A percentile compares a stretch with the other conserved stretches of the same genome.
Conservation (phyloP, 106 monocot species). For the Iris macrosiphon region DNA sequence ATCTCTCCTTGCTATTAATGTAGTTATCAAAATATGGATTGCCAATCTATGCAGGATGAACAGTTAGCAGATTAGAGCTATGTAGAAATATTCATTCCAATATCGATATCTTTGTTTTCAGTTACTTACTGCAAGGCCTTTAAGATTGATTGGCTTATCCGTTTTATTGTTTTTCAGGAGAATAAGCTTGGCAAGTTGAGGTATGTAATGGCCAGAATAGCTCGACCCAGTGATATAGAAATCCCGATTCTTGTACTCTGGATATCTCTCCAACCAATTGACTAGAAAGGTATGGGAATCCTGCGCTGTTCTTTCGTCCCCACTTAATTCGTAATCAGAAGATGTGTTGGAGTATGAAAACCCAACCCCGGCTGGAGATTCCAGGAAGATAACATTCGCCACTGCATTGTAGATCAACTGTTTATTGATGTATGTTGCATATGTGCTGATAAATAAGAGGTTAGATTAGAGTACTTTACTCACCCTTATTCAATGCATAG, state of each 20-base stretch:
- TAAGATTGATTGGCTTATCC: constrained; percentile 28
- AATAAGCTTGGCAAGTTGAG: constrained; percentile 36
- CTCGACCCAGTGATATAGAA: constrained; percentile 56
- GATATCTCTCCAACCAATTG: constrained; percentile 46
- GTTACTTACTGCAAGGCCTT: constrained; percentile 29
- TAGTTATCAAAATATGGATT: constrained; percentile 20
- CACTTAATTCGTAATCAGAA: constrained; percentile 15
- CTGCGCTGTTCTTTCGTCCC: constrained; percentile 22
- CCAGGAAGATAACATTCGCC: constrained; percentile 51
- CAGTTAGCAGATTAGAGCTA: too few relatives aligned
- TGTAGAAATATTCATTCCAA: too few relatives aligned
- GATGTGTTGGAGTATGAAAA: constrained; percentile 43
- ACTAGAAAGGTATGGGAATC: constrained; percentile 30
- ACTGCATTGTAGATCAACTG: constrained; percentile 16
- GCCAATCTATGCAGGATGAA: constrained; percentile 27
- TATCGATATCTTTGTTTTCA: neutral
- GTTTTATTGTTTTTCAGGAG: constrained; percentile 9
- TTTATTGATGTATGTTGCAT: neutral
- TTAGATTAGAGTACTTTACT: too few relatives aligned
- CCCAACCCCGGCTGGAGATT: constrained; percentile 48
- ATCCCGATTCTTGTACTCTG: constrained; percentile 29
- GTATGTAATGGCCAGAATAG: constrained; percentile 45
- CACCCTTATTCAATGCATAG: constrained; percentile 43
- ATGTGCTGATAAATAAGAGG: too few relatives aligned
- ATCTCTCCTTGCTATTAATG: neutral